These are phyloP conservation scores for Fusarium sp. DNA, from an alignment of 2,329 filamentous ascomycete species.

Conservation along the genomic window DNA sequence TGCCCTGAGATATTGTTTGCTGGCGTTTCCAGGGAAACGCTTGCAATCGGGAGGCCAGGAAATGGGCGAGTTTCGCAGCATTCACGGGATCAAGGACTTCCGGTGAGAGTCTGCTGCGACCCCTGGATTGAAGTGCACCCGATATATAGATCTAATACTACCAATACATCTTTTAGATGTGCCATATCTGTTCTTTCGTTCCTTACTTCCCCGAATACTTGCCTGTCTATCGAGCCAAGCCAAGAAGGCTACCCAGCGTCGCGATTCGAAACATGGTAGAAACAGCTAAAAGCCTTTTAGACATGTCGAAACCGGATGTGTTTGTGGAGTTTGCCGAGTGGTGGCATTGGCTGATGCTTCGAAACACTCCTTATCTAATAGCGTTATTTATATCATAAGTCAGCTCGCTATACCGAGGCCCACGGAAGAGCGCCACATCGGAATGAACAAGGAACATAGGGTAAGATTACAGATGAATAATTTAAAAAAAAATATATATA, in stretches of 20 bases:
- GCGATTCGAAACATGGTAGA: conserved; percentile 17
- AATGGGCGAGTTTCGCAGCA: background rate
- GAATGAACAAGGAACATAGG: background rate
- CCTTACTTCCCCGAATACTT: background rate
- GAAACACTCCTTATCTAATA: conserved; percentile 31
- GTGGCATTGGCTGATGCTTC: conserved; percentile 10
- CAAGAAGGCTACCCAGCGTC: background rate
- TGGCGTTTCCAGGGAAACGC: conserved; percentile 15
- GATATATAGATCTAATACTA: conserved; percentile 34
- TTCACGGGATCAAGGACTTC: background rate
- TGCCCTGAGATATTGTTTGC: background rate
- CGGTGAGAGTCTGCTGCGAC: conserved; percentile 2
- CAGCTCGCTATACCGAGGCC: conserved; percentile 4
- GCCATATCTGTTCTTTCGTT: background rate
- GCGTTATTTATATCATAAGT: conserved; percentile 1
- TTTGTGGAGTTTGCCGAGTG: conserved; percentile 13
- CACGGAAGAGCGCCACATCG: background rate
- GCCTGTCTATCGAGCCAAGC: conserved; percentile 10
- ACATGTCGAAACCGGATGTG: conserved; percentile 11
- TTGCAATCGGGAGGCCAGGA: conserved; percentile 10
- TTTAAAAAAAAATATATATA: too few species aligned
- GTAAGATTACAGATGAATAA: background rate
- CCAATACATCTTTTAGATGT: conserved; percentile 6
- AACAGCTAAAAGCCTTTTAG: conserved; percentile 1
- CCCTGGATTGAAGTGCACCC: background rate